Conservation (phyloP, 441 rosid genomes). For the Mallotus japonicus region DNA sequence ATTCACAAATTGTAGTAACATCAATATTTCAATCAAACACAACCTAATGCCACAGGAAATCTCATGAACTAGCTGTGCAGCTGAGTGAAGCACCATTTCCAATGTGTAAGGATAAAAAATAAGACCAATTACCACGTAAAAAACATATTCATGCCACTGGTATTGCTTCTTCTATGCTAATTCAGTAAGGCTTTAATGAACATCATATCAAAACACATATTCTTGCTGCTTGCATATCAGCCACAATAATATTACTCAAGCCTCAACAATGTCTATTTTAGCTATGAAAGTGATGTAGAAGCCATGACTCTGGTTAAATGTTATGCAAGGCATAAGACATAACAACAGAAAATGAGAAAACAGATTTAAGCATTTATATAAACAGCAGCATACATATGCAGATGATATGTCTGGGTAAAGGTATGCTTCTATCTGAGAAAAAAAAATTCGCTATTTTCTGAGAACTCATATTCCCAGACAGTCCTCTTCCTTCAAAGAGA, state of each 20-base stretch:
- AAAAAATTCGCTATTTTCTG: neutral
- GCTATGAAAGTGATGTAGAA: neutral
- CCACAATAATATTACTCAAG: neutral
- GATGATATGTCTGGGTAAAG: neutral
- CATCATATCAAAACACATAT: neutral
- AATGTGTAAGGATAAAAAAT: neutral
- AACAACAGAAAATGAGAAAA: neutral
- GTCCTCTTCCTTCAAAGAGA: constrained; percentile 14
- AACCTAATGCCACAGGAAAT: neutral
- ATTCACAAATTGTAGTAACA: too few relatives aligned
- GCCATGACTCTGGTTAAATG: neutral
- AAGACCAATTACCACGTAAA: neutral
- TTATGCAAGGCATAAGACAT: neutral
- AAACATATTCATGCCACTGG: neutral
- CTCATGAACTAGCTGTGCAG: neutral
- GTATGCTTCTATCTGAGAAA: neutral
- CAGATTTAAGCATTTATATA: neutral
- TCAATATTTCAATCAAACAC: neutral
- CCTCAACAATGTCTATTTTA: neutral
- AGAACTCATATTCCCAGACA: neutral
- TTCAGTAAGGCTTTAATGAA: neutral
- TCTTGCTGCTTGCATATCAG: neutral
- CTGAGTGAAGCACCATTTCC: neutral
- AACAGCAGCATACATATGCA: neutral
- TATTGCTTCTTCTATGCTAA: neutral